Percentiles rank a stretch among this genome's conserved stretches.
These are phyloP conservation scores for Diaporthe helianthi DNA, from an alignment of 2,329 filamentous ascomycete species.

Conservation along the genomic window DNA sequence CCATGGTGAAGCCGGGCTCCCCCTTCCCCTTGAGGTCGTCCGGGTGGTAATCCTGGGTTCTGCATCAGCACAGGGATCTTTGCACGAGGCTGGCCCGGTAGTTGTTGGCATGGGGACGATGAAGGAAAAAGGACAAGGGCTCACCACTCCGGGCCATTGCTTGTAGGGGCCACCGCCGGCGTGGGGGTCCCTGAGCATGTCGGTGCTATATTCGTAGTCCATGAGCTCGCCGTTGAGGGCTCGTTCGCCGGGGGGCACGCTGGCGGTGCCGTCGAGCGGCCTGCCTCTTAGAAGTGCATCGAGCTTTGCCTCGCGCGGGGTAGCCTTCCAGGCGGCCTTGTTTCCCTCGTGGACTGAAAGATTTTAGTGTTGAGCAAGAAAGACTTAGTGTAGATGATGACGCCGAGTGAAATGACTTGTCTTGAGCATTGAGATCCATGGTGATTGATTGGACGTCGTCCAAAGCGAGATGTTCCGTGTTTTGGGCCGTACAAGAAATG, in stretches of 20 bases:
- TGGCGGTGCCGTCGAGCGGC: conserved; percentile 81
- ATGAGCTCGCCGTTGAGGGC: conserved; percentile 76
- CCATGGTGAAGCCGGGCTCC: conserved; percentile 76
- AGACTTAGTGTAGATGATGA: too few species aligned
- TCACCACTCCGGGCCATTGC: conserved; percentile 75
- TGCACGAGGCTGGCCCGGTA: neutral
- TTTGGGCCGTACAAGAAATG: too few species aligned
- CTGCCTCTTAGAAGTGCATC: conserved; percentile 77
- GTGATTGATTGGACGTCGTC: too few species aligned
- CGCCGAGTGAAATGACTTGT: too few species aligned
- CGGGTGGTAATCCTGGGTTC: conserved; percentile 68
- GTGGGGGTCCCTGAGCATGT: conserved; percentile 79
- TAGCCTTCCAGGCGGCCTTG: conserved; percentile 78
- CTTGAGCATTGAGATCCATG: too few species aligned
- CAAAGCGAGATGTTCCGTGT: too few species aligned
- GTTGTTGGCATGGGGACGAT: neutral
- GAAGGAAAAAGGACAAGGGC: conserved; percentile 45
- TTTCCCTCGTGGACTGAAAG: conserved; percentile 76
- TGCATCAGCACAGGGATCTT: neutral
- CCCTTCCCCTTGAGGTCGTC: conserved; percentile 85
- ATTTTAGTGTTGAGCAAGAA: too few species aligned
- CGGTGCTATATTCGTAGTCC: conserved; percentile 83
- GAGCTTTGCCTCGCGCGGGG: conserved; percentile 76
- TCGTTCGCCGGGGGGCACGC: conserved; percentile 73
- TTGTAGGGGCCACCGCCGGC: conserved; percentile 77